Percentiles rank a stretch among this genome's conserved stretches.
Conservation (phyloP, 306 rosid species). For the Boehmeria nivea region DNA sequence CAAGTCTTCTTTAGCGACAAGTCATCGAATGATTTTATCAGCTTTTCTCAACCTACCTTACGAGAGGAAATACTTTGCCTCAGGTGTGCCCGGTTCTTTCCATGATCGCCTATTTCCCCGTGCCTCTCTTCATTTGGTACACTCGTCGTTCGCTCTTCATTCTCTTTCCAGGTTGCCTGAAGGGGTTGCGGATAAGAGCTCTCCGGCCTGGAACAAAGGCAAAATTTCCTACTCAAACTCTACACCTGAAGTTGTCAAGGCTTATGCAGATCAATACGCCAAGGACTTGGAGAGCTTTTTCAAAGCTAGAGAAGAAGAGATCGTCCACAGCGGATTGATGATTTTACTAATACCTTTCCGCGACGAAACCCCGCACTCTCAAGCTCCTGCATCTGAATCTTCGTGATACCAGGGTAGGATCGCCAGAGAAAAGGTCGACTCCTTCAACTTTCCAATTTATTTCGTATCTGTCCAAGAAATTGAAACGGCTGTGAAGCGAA, state of each 20-base stretch:
- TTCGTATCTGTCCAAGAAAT: neutral
- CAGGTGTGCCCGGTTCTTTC: conserved; percentile 17
- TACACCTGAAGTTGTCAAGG: conserved; percentile 5
- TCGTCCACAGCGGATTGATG: conserved; percentile 29
- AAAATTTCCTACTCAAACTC: conserved; percentile 9
- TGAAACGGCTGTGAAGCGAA: neutral
- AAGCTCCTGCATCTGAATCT: neutral
- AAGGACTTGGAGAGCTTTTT: conserved; percentile 29
- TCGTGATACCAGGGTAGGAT: neutral
- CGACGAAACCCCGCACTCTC: neutral
- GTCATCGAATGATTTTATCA: conserved; percentile 37
- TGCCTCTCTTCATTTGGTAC: conserved; percentile 26
- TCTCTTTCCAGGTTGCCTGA: conserved; percentile 10
- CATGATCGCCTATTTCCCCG: conserved; percentile 15
- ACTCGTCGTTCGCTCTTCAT: conserved; percentile 18
- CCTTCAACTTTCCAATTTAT: conserved; percentile 1
- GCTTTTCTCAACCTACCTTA: conserved; percentile 1
- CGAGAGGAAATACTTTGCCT: neutral
- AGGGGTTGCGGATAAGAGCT: neutral
- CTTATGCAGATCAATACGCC: conserved; percentile 18
- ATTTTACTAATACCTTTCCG: conserved; percentile 4
- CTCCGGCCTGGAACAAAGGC: too few relatives aligned
- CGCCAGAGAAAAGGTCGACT: neutral
- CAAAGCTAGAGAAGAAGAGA: conserved; percentile 25
- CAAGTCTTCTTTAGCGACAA: too few relatives aligned